phyloP scores from a whole-genome alignment of 139 green algal genomes.

The Chlamydomonas sp. region DNA sequence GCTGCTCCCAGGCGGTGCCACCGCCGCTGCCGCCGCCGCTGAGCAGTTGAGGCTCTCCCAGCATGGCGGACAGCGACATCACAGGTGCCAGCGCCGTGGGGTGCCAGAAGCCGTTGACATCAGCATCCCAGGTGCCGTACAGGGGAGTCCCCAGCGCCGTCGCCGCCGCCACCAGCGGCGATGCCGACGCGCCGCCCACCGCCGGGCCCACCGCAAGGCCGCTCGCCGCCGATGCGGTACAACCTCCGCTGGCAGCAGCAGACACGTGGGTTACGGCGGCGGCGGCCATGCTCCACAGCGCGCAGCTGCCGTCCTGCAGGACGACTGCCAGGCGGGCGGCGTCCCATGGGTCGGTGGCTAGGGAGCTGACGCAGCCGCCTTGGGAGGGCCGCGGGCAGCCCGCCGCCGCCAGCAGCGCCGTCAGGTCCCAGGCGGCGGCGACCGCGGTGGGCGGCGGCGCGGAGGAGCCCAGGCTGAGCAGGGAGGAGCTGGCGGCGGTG shows the following conservation, averaged over 20 bases:
- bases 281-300: not conserved
- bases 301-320: slow-evolving; percentile 23
- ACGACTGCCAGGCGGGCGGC: slow-evolving; percentile 7
- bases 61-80: not conserved
- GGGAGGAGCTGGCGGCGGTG: not conserved
- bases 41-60: not conserved
- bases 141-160: not conserved
- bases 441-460: not conserved
- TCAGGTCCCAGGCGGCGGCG: not conserved
- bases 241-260: not conserved
- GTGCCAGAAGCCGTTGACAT: slow-evolving; percentile 34
- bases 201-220: too few species aligned
- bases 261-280: not conserved
- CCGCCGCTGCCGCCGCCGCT: not conserved
- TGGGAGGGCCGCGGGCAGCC: slow-evolving; percentile 5
- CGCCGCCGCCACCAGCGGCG: not conserved
- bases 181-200: not conserved
- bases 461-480: slow-evolving; percentile 3
- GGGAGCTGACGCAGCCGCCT: not conserved
- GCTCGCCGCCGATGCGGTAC: not conserved
- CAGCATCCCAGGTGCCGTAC: slow-evolving; percentile 10
- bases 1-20: not conserved
- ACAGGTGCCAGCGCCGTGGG: not conserved
- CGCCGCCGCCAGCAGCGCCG: not conserved
- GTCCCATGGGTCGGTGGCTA: slow-evolving; percentile 29